Conservation (phyloP, 2,329 filamentous ascomycete species). For the Diaporthe batatas region DNA sequence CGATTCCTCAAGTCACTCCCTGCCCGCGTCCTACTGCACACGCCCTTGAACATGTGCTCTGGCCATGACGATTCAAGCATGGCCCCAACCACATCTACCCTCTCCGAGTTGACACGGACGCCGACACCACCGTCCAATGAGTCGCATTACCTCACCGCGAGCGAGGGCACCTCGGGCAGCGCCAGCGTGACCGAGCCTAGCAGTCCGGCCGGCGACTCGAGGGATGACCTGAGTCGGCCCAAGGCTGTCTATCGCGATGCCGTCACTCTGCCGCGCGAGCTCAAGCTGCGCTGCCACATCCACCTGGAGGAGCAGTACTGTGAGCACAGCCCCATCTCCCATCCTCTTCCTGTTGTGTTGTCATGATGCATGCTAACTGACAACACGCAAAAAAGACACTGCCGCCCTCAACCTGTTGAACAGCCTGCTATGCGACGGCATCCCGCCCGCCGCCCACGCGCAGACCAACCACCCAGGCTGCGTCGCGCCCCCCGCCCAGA, state of each 20-base stretch:
- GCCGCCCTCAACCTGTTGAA: conserved; percentile 75
- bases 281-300: conserved; percentile 76
- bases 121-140: conserved; percentile 42
- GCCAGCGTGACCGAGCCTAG: conserved; percentile 41
- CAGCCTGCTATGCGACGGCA: conserved; percentile 70
- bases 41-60: neutral
- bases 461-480: conserved; percentile 60
- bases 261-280: conserved; percentile 70
- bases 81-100: conserved; percentile 48
- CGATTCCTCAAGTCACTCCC: neutral
- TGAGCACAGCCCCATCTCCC: conserved; percentile 40
- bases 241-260: conserved; percentile 63
- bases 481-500: conserved; percentile 77
- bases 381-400: conserved; percentile 59
- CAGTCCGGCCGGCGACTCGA: conserved; percentile 42
- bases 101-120: conserved; percentile 44
- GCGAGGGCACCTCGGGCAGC: conserved; percentile 26
- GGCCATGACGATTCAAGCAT: conserved; percentile 41
- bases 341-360: neutral
- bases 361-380: neutral
- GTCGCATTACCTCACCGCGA: conserved; percentile 35
- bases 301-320: conserved; percentile 80
- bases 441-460: conserved; percentile 47
- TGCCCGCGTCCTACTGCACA: neutral
- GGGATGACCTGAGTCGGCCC: neutral